Evolutionary conservation across 1,284 basidiomycete species (phyloP).

Genomic region (Termitomyces sp.): DNA sequence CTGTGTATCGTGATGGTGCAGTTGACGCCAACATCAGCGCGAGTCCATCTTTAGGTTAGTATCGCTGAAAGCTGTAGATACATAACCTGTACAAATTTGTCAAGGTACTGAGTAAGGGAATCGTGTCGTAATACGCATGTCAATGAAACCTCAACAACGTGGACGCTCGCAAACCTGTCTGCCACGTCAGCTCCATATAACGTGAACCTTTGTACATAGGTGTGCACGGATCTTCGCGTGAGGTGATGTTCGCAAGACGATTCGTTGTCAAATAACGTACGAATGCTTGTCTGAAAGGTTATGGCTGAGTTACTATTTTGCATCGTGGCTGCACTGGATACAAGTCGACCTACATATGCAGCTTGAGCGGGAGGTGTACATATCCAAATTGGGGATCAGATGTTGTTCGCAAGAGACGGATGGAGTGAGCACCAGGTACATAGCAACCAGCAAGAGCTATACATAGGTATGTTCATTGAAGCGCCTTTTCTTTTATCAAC

Average conservation of each 20-base stretch:
- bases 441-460: no score
- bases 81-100: no score
- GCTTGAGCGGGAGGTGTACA: not conserved
- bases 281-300: not conserved
- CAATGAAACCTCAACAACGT: not conserved
- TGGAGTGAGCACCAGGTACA: no score
- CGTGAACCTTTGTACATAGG: not conserved
- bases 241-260: not conserved
- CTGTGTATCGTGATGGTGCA: no score
- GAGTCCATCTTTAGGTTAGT: no score
- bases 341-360: not conserved
- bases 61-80: no score
- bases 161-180: not conserved
- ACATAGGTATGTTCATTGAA: no score
- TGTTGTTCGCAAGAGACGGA: no score
- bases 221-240: not conserved
- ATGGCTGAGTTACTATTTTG: not conserved
- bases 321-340: no score
- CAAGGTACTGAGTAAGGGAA: not conserved
- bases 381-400: no score
- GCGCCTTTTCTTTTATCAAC: not conserved
- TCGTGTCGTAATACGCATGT: slow-evolving; percentile 7
- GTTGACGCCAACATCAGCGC: no score
- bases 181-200: not conserved
- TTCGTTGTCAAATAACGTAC: not conserved